Base-by-base conservation (phyloP, 2,329 filamentous ascomycete genomes). In the Ciborinia camelliae region DNA sequence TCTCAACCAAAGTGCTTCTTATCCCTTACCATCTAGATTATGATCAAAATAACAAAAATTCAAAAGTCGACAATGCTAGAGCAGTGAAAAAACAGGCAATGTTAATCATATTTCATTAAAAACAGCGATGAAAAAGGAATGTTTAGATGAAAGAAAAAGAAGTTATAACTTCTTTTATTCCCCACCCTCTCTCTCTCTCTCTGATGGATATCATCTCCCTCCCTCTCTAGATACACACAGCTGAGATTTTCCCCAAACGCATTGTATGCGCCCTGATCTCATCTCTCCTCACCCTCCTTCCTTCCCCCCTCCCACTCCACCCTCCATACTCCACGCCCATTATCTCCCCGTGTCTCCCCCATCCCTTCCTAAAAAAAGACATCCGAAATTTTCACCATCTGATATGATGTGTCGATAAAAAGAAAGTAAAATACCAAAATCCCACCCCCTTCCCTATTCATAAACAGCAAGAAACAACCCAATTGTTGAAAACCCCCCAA, bases 401-500 rank as follows among this genome's bases (percentile, higher is more conserved):
- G n/a, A n/a, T n/a, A n/a, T n/a, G n/a, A n/a, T n/a, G n/a, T n/a
- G n/a, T n/a, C 30, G n/a, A 5, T 12, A 26, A 35, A n/a, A 18
- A 2, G 0, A 6, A 26, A 55, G 3, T 18, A 47, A 18, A 35
- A 26, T 58, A 58, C 41, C 55, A 23, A 47, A 58, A 58, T 8
- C 47, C 55, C n/a, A 14, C 35, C 41, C 26, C 41, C 18, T 18
- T 45, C 23, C 8, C 41, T 47, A 58, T 58, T 47, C 1, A 8
- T 47, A 35, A 58, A 58, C 55, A 58, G 55, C 28, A 58, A 58
- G 41, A 58, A 47, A 58, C 35, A 47, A 58, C 55, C 26, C 55
- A 35, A n/a, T n/a, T n/a, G n/a, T 58, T 14, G 20, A 58, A 20
- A 58, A 41, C 35, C 28, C 55, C 20, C 55, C 41, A 58, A 35